Evolutionary conservation across 176 grass and related monocot species (phyloP).

Genomic region (Echinochloa phyllopogon): DNA sequence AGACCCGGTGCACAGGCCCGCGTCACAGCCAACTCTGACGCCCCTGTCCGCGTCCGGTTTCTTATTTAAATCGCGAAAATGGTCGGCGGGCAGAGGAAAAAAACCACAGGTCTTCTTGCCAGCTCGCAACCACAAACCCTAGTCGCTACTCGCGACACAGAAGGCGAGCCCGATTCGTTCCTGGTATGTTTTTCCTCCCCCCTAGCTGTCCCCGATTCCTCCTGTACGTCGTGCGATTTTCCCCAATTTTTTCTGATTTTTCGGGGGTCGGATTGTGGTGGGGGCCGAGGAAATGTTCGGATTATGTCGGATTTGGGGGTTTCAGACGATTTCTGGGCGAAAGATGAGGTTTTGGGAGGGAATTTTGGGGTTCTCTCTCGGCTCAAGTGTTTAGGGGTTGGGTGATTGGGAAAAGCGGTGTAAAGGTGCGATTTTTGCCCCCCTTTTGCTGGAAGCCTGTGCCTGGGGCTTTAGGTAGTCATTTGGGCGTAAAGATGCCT

Average conservation of each 20-base stretch:
- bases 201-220: not conserved
- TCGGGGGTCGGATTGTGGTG: not conserved
- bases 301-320: constrained; percentile 36
- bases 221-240: not conserved
- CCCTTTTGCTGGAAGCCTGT: constrained; percentile 5
- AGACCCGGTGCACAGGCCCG: not conserved
- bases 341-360: not conserved
- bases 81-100: constrained; percentile 36
- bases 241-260: not conserved
- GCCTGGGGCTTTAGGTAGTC: constrained; percentile 1
- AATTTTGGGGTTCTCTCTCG: not conserved
- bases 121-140: constrained; percentile 34
- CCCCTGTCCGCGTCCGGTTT: not conserved
- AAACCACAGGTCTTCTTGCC: not conserved
- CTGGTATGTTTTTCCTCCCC: constrained; percentile 18
- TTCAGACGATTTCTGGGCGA: not conserved
- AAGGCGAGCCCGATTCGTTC: not conserved
- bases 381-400: constrained; percentile 17
- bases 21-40: not conserved
- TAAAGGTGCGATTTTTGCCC: constrained; percentile 38
- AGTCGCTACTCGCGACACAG: constrained; percentile 18
- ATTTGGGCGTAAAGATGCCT: not conserved
- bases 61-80: constrained; percentile 36
- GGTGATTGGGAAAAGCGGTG: constrained; percentile 40
- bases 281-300: not conserved